Evolutionary conservation across 2,329 filamentous ascomycete species (phyloP).

Genomic region (Penicillium sp.): DNA sequence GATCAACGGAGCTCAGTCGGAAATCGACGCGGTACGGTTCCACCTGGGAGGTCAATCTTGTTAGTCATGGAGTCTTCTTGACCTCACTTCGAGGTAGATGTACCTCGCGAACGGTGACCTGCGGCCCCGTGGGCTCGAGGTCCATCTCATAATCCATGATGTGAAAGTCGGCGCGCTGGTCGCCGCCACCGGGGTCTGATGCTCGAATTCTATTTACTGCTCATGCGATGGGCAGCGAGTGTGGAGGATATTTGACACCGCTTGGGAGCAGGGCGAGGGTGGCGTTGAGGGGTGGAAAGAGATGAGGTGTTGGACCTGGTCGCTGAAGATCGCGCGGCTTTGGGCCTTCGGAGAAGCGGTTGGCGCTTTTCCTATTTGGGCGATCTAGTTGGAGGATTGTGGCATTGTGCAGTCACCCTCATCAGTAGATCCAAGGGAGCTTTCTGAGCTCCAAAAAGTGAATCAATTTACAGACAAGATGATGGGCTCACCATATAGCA

Average conservation of each 20-base stretch:
- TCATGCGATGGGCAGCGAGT: not conserved
- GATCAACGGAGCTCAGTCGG: constrained; percentile 83
- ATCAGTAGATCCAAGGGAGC: not conserved
- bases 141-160: constrained; percentile 52
- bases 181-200: constrained; percentile 22
- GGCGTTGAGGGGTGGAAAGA: constrained; percentile 4
- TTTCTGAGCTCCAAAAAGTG: not conserved
- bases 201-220: constrained; percentile 8
- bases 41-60: constrained; percentile 56
- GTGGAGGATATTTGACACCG: not conserved
- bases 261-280: not conserved
- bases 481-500: not conserved
- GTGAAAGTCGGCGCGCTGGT: constrained; percentile 26
- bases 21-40: constrained; percentile 84
- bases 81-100: not conserved
- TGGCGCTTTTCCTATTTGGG: constrained; percentile 30
- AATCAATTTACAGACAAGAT: rapidly evolving
- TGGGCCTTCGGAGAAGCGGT: constrained; percentile 24
- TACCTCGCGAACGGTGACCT: constrained; percentile 53
- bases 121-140: constrained; percentile 50
- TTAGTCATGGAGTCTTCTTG: not conserved
- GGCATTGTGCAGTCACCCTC: not conserved
- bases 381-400: constrained; percentile 2
- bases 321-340: constrained; percentile 23
- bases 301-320: constrained; percentile 8